These are phyloP conservation scores for Musa balbisiana DNA, from an alignment of 202 grass and related monocot genomes.

Conservation along the genomic window DNA sequence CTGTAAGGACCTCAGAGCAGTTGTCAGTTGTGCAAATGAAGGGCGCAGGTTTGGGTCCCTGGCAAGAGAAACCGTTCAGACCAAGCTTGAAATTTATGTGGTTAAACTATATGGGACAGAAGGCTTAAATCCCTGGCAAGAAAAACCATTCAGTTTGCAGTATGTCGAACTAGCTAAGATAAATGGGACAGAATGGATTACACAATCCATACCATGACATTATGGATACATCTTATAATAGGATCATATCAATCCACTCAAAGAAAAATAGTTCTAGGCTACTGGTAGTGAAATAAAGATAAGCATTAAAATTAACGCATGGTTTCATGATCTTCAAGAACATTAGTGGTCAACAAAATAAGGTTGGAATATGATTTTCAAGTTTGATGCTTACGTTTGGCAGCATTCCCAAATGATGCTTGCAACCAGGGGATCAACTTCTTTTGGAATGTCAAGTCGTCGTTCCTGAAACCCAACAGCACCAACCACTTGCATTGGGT, in stretches of 20 bases:
- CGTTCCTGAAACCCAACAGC: slow-evolving; percentile 95
- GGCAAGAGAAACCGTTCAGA: slow-evolving; percentile 2
- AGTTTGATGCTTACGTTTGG: slow-evolving; percentile 60
- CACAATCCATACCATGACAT: too few species aligned
- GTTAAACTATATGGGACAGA: not conserved
- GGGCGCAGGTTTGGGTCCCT: slow-evolving; percentile 88
- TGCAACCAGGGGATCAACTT: slow-evolving; percentile 77
- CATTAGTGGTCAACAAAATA: not conserved
- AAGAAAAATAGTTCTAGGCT: too few species aligned
- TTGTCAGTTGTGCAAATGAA: slow-evolving; percentile 75
- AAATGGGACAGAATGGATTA: not conserved
- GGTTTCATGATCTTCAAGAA: too few species aligned
- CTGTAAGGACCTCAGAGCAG: slow-evolving; percentile 68
- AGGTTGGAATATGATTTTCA: not conserved
- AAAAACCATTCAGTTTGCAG: not conserved
- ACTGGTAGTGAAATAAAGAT: too few species aligned
- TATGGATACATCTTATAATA: too few species aligned
- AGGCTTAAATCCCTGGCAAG: not conserved
- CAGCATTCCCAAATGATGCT: slow-evolving; percentile 89
- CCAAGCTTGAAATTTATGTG: not conserved
- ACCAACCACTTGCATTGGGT: slow-evolving; percentile 97
- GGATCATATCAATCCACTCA: too few species aligned
- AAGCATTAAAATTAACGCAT: too few species aligned
- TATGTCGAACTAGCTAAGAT: too few species aligned
- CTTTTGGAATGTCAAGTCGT: slow-evolving; percentile 84